phyloP scores from a whole-genome alignment of 2,329 filamentous ascomycete genomes.

The Karstenula rhodostoma region DNA sequence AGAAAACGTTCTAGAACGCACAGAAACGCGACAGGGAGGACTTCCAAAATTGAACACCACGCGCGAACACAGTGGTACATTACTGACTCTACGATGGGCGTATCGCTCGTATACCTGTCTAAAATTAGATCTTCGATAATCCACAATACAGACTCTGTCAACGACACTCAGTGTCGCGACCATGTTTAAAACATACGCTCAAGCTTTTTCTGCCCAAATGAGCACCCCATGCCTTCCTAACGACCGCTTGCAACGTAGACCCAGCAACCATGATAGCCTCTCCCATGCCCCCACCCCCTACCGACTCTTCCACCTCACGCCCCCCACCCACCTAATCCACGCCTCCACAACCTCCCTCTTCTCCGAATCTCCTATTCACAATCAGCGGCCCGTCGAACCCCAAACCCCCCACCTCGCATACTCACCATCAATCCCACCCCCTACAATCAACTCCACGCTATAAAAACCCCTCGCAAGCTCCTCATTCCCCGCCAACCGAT shows the following conservation, averaged over 20 bases:
- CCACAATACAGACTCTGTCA: background rate
- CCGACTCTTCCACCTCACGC: conserved; percentile 75
- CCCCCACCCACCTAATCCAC: conserved; percentile 77
- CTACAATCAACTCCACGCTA: conserved; percentile 75
- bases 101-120: background rate
- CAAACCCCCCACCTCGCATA: background rate
- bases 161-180: background rate
- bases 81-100: background rate
- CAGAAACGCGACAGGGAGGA: too few species aligned
- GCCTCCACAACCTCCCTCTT: conserved; percentile 74
- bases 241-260: background rate
- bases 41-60: too few species aligned
- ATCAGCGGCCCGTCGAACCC: background rate
- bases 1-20: too few species aligned
- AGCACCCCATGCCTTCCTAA: background rate
- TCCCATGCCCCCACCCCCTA: conserved; percentile 30
- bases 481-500: conserved; percentile 77
- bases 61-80: background rate
- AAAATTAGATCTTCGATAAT: background rate
- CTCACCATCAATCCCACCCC: conserved; percentile 62
- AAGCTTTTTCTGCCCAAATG: background rate
- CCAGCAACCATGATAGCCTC: background rate
- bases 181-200: background rate
- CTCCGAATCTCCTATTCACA: conserved; percentile 56
- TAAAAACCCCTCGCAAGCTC: conserved; percentile 76